Evolutionary conservation across 495 filamentous ascomycete genomes (phyloP).

Genomic region (Penicillium silybi): DNA sequence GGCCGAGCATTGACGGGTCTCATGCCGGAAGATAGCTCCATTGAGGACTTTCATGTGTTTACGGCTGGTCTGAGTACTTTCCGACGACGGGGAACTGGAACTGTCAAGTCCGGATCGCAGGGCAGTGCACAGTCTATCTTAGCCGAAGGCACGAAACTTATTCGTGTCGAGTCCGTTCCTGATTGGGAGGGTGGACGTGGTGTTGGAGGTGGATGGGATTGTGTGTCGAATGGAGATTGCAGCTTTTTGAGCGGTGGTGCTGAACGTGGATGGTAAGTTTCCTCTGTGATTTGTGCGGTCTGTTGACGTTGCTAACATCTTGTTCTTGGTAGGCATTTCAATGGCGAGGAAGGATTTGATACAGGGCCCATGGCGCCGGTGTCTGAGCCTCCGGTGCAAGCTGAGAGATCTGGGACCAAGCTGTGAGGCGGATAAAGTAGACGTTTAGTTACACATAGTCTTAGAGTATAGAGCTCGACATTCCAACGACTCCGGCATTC

Average conservation of each 20-base stretch:
- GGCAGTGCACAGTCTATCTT: slow-evolving; percentile 15
- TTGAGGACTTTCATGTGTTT: slow-evolving; percentile 81
- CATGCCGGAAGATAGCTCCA: slow-evolving; percentile 63
- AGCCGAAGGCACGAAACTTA: slow-evolving; percentile 28
- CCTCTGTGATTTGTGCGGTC: slow-evolving; percentile 4
- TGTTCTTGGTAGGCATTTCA: slow-evolving; percentile 58
- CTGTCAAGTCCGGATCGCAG: slow-evolving; percentile 17
- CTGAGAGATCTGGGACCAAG: slow-evolving; percentile 6
- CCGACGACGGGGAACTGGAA: slow-evolving; percentile 21
- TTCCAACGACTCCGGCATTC: not conserved
- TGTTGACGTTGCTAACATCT: not conserved
- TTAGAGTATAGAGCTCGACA: not conserved
- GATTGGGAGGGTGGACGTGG: slow-evolving; percentile 63
- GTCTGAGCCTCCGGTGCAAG: slow-evolving; percentile 7
- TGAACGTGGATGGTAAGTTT: slow-evolving; percentile 82
- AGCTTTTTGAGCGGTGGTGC: slow-evolving; percentile 72
- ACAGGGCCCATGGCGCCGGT: slow-evolving; percentile 37
- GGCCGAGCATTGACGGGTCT: slow-evolving; percentile 73
- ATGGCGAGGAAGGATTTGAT: slow-evolving; percentile 69
- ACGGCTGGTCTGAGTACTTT: slow-evolving; percentile 77
- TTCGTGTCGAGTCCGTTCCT: slow-evolving; percentile 33
- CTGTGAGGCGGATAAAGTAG: not conserved
- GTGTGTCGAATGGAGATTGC: slow-evolving; percentile 76
- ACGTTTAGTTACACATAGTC: not conserved
- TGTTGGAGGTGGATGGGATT: slow-evolving; percentile 77